Base-by-base conservation (phyloP, 73 alveolate species). In the Blepharisma stoltei region DNA sequence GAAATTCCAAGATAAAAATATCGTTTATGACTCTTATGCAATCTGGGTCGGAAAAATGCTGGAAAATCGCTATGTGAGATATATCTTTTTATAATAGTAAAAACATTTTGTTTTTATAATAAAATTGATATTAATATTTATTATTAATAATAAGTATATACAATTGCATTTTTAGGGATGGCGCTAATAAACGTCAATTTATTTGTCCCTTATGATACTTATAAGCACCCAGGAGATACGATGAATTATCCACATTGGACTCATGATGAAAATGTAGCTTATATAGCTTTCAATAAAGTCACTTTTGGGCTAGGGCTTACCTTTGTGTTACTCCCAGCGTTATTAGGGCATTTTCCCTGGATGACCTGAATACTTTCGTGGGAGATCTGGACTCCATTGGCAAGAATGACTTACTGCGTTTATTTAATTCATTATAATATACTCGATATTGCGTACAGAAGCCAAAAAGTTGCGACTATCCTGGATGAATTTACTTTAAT, bases 291-390 rank as follows among this genome's bases (percentile, higher is more conserved):
- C 44, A 14, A 71, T 6, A 78, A 86, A 45, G 65, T 68, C 6
- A 65, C 70, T 11, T 83, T 65, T 54, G 86, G 21, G 55, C 86
- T 83, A n/a, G 90, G 86, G 6, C 43, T 83, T 41, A 54, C 46
- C 21, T n/a, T 76, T 6, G 25, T 78, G 6, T 45, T 82, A 7
- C 46, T 67, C 32, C 90, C 90, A 20, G 65, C 6, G 54, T 54
- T 32, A 44, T 77, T 46, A 55, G 65, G 54, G 21, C 32, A 27
- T 44, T 60, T 23, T 70, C 37, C 37, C 2, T 60, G 14, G 18
- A 14, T 25, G 11, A 25, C 73, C 14, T 25, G 18, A 3, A 9
- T 60, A 14, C 73, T 82, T 6, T 67, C 82, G 6, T 75, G 65
- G 23, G 69, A 77, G n/a, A 6, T 53, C 38, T 78, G 77, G 66